Evolutionary conservation across 192 early-diverging fungal species (phyloP), one percentile per base, ranked within the genome.

Genomic region (Backusella morwellensis): DNA sequence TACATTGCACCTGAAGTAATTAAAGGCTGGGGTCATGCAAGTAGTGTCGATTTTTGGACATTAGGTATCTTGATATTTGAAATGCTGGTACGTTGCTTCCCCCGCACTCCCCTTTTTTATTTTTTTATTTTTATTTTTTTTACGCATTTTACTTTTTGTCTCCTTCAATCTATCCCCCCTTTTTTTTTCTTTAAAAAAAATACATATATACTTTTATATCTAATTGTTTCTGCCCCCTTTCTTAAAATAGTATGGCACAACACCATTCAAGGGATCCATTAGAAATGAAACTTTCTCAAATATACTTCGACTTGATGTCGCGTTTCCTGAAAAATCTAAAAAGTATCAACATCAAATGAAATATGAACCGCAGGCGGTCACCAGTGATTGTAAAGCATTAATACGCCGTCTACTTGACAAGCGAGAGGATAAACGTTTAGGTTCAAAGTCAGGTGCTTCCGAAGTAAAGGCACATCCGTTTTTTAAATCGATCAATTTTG

Each of bases 1-100:
- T 98, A 98, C 82, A 97, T 99, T 90, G 95, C 97, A 32, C 97
- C 97, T 42, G 97, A 99, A 83, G 95, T 99, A 26, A 98, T 99
- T 85, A 93, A 92, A 73, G 96, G 96, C 52, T 86, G 88, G 66
- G 97, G 97, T 6, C 97, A 99, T 85, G 96, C 97, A 17, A 93
- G 92, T 76, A 91, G 92, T 6, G 94, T 99, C 6, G 98, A 99
- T 86, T 99, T 97, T 95, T 99, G 98, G 98, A 98, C 97, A 11
- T 81, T 99, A 38, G 98, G 98, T n/a, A 95, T 99, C 26, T 86
- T 99, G 38, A 93, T 98, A 23, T 99, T 95, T 78, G 98, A 99
- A 82, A 98, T 99, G 98, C 90, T 99, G 83, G 87, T 70, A 89
- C 74, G 52, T 78, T 29, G 47, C 2, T 12, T 29, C 19, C 40